phyloP scores from a whole-genome alignment of 2,329 filamentous ascomycete genomes.

The Pseudofabraea citricarpa region DNA sequence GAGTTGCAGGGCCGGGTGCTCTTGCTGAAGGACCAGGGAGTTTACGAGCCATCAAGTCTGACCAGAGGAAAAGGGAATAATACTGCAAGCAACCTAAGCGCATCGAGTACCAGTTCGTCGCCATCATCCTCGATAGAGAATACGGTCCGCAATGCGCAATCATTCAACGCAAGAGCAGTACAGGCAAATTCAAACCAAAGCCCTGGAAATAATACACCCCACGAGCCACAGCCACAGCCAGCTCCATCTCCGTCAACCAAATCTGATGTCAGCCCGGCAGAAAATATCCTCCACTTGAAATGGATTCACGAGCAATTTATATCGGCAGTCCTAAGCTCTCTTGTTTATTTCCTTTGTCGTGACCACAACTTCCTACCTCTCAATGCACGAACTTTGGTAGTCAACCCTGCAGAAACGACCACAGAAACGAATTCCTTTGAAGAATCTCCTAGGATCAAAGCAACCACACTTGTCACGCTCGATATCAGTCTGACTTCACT shows the following conservation, averaged over 20 bases:
- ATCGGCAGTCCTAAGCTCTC: conserved; percentile 26
- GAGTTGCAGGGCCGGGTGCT: conserved; percentile 18
- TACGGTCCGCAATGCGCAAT: conserved; percentile 19
- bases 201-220: too few species aligned
- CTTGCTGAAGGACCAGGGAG: conserved; percentile 18
- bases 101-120: conserved; percentile 20
- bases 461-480: conserved; percentile 24
- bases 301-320: conserved; percentile 28
- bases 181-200: conserved; percentile 16
- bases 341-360: conserved; percentile 26
- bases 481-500: conserved; percentile 28
- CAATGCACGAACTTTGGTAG: conserved; percentile 28
- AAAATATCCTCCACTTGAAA: conserved; percentile 15
- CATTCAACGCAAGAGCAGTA: conserved; percentile 20
- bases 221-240: conserved; percentile 17
- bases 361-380: conserved; percentile 26
- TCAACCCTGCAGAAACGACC: conserved; percentile 2
- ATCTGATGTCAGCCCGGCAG: conserved; percentile 8
- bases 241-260: conserved; percentile 20
- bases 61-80: conserved; percentile 15
- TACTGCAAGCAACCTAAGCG: conserved; percentile 14
- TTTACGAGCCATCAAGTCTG: conserved; percentile 25
- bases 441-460: conserved; percentile 6
- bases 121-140: conserved; percentile 23
- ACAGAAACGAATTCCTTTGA: too few species aligned